Conservation (phyloP, 805 yeast species). For the Ogataea henricii region DNA sequence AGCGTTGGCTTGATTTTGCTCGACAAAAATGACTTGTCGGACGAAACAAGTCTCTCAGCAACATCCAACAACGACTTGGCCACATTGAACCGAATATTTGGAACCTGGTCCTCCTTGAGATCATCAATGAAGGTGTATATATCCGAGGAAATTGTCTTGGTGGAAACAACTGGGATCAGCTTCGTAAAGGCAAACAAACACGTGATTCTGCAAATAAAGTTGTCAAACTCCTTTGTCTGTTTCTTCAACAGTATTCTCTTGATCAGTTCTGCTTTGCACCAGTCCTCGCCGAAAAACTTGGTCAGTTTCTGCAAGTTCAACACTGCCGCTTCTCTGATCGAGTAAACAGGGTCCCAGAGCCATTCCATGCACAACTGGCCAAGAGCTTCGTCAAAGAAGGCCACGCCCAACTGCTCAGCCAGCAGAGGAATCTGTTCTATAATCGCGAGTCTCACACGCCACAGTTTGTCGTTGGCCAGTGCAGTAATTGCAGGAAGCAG, state of each 20-base stretch:
- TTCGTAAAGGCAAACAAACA: conserved; percentile 86
- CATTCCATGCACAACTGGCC: conserved; percentile 93
- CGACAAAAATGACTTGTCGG: conserved; percentile 42
- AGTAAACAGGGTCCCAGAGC: conserved; percentile 97
- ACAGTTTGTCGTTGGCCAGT: conserved; percentile 91
- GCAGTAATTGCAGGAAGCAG: conserved; percentile 94
- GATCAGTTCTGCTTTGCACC: conserved; percentile 88
- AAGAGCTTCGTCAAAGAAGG: conserved; percentile 88
- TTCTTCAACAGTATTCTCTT: conserved; percentile 62
- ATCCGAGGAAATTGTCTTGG: conserved; percentile 57
- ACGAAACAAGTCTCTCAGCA: conserved; percentile 50
- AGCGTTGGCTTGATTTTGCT: conserved; percentile 64
- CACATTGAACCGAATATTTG: conserved; percentile 92
- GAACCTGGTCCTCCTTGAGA: conserved; percentile 78
- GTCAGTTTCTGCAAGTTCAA: conserved; percentile 77
- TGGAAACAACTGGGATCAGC: conserved; percentile 69
- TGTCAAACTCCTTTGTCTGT: conserved; percentile 43
- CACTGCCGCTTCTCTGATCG: conserved; percentile 96
- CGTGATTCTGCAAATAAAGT: conserved; percentile 90
- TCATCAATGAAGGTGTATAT: conserved; percentile 79
- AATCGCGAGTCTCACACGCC: conserved; percentile 97
- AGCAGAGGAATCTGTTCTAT: conserved; percentile 94
- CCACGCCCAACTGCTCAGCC: conserved; percentile 91
- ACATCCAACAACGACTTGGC: conserved; percentile 78
- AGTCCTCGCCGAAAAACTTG: conserved; percentile 84